phyloP scores from a whole-genome alignment of 169 alveolate species.

The Besnoitia besnoiti region DNA sequence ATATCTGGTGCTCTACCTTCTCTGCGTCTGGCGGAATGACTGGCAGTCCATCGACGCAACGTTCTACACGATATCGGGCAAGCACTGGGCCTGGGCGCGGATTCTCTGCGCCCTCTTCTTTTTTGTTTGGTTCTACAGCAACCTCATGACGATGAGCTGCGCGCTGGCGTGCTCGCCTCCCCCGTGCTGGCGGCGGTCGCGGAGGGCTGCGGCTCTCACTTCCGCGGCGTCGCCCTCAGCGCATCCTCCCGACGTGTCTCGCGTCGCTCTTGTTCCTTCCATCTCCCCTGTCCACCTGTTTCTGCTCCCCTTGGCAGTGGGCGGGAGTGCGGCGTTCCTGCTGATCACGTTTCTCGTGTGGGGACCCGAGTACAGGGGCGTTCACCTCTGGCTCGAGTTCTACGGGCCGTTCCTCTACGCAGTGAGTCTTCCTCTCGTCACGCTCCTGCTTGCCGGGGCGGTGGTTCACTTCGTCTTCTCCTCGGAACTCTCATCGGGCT shows the following conservation, averaged over 20 bases:
- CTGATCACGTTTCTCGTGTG: conserved; percentile 6
- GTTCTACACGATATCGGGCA: neutral
- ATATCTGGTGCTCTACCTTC: neutral
- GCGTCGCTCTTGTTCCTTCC: neutral
- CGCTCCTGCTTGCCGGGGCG: neutral
- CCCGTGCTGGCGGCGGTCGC: neutral
- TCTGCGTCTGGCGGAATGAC: conserved; percentile 18
- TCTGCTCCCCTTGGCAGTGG: neutral
- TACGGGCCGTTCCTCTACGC: neutral
- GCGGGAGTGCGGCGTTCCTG: neutral
- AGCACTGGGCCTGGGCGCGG: conserved; percentile 1
- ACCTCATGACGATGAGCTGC: neutral
- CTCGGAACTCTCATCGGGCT: too few relatives aligned
- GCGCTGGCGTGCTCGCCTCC: neutral
- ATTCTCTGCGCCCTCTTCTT: neutral
- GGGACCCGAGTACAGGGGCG: conserved; percentile 13
- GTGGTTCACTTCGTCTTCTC: neutral
- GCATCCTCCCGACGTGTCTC: neutral
- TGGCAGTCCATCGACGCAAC: conserved; percentile 37
- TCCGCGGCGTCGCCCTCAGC: neutral
- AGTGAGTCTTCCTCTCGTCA: neutral
- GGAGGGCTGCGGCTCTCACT: neutral
- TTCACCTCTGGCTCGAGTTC: conserved; percentile 11
- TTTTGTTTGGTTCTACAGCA: neutral
- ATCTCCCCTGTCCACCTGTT: neutral